Percentiles rank a stretch among this genome's conserved stretches.
Evolutionary conservation across 148 eudicot genomes (phyloP).

Genomic region (Spergularia bocconei): DNA sequence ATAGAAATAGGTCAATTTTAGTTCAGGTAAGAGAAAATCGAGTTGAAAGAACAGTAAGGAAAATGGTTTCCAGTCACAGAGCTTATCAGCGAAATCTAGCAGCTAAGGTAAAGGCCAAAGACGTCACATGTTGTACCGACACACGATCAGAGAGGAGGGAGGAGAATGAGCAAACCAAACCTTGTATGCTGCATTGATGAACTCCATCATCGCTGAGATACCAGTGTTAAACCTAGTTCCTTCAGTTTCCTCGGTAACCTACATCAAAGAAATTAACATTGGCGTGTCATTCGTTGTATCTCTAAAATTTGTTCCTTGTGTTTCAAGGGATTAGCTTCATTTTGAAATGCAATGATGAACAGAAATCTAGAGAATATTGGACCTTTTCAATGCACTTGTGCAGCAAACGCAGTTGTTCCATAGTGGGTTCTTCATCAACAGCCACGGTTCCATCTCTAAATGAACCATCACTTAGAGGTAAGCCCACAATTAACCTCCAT

Average conservation of each 20-base stretch:
- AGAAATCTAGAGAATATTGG: not conserved
- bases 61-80: not conserved
- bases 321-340: not conserved
- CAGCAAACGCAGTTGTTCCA: constrained; percentile 74
- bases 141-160: not conserved
- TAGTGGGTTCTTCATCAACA: constrained; percentile 60
- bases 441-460: constrained; percentile 59
- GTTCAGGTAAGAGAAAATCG: not conserved
- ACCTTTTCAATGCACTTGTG: constrained; percentile 95
- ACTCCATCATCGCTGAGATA: constrained; percentile 99
- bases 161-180: constrained; percentile 33
- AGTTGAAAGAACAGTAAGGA: not conserved
- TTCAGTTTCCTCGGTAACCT: constrained; percentile 94
- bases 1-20: too few species aligned
- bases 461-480: constrained; percentile 64
- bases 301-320: not conserved
- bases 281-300: not conserved
- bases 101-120: not conserved
- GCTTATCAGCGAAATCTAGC: not conserved
- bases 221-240: constrained; percentile 96
- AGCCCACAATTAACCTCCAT: constrained; percentile 91
- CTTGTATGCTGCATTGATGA: constrained; percentile 91
- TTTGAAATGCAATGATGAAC: not conserved
- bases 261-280: constrained; percentile 15
- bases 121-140: not conserved